phyloP scores from a whole-genome alignment of 176 grass and related monocot genomes.

The Musa troglodytarum region DNA sequence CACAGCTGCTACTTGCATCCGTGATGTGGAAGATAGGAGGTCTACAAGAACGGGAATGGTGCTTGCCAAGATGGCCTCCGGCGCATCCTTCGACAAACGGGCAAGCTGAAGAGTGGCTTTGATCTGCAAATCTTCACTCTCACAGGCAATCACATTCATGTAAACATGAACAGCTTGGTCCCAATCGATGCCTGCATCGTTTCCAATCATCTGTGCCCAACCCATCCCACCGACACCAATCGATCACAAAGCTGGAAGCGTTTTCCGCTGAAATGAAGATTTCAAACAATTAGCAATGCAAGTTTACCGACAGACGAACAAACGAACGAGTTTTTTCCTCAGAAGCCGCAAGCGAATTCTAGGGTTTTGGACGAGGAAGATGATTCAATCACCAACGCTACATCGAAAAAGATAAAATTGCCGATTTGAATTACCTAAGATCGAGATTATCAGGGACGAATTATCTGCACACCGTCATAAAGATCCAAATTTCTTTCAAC shows the following conservation, averaged over 20 bases:
- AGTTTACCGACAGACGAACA: too few species aligned
- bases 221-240: background rate
- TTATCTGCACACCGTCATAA: too few species aligned
- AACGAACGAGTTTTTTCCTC: too few species aligned
- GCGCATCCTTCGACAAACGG: constrained; percentile 12
- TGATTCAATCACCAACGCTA: background rate
- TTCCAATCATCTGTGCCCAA: background rate
- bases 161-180: constrained; percentile 13
- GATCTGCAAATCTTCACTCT: constrained; percentile 2
- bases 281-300: background rate
- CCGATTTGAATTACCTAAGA: background rate
- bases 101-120: constrained; percentile 23
- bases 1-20: background rate
- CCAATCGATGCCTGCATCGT: constrained; percentile 11
- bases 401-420: background rate
- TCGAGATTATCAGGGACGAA: too few species aligned
- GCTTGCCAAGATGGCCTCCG: background rate
- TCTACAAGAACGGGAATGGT: background rate
- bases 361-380: background rate
- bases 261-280: background rate
- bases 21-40: constrained; percentile 4
- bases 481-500: background rate
- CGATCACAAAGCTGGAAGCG: background rate
- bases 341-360: too few species aligned
- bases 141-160: constrained; percentile 3